A percentile compares a stretch with the other conserved stretches of the same genome.
Evolutionary conservation across 495 filamentous ascomycete genomes (phyloP).

Genomic region (Aspergillus ostianus): DNA sequence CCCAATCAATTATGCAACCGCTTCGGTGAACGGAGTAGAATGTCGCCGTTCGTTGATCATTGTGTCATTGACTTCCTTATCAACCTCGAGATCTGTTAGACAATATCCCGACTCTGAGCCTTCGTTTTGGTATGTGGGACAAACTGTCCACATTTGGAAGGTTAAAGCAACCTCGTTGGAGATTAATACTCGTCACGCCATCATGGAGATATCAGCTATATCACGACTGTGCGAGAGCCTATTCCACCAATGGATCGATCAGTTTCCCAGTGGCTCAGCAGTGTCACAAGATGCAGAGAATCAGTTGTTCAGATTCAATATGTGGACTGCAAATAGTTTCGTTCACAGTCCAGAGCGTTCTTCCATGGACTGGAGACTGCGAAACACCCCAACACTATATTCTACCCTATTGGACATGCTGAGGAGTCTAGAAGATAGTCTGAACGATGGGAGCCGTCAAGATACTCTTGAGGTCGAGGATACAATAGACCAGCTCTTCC

Average conservation of each 20-base stretch:
- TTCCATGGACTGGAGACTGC: conserved; percentile 23
- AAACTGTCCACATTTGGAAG: too few species aligned
- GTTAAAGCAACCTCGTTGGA: too few species aligned
- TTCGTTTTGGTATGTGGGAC: too few species aligned
- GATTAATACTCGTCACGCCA: too few species aligned
- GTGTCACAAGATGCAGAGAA: conserved; percentile 11
- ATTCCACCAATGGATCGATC: neutral
- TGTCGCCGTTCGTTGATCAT: too few species aligned
- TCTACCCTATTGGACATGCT: conserved; percentile 15
- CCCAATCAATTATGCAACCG: too few species aligned
- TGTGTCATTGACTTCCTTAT: too few species aligned
- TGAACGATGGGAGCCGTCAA: neutral
- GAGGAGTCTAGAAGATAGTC: conserved; percentile 11
- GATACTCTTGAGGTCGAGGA: neutral
- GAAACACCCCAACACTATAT: conserved; percentile 16
- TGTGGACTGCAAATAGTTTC: conserved; percentile 19
- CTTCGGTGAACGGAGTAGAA: too few species aligned
- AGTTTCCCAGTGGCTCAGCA: neutral
- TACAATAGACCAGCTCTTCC: conserved; percentile 14
- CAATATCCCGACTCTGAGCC: too few species aligned
- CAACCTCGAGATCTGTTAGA: too few species aligned
- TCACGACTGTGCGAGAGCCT: conserved; percentile 1
- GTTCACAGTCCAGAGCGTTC: conserved; percentile 13
- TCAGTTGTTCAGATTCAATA: conserved; percentile 21
- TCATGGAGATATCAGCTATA: neutral